phyloP scores from a whole-genome alignment of 306 rosid species.

The Gynostemma pentaphyllum region DNA sequence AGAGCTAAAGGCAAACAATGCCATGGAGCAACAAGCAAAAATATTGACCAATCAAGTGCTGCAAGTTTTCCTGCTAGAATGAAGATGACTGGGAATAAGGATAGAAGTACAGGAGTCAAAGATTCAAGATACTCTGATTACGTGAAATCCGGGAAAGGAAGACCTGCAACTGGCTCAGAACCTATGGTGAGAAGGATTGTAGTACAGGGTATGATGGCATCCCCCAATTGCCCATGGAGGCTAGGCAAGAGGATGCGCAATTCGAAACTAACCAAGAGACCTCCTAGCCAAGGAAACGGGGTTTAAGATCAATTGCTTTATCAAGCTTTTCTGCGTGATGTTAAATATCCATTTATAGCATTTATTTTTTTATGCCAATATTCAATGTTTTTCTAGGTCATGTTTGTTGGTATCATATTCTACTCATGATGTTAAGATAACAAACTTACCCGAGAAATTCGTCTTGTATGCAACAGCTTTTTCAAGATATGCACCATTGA shows the following conservation, averaged over 20 bases:
- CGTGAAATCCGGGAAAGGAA: background rate
- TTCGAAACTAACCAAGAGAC: background rate
- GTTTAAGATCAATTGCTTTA: background rate
- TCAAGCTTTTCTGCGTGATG: background rate
- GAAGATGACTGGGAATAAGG: background rate
- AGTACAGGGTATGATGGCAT: slow-evolving; percentile 1
- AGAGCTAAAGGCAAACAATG: background rate
- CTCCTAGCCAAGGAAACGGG: background rate
- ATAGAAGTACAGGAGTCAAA: background rate
- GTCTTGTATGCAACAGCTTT: slow-evolving; percentile 97
- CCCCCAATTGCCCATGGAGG: slow-evolving; percentile 7
- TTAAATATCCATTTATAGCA: background rate
- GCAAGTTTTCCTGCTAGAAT: background rate
- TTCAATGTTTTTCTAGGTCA: background rate
- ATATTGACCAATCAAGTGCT: background rate
- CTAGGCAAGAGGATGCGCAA: background rate
- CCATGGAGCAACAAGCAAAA: background rate
- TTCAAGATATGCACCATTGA: slow-evolving; percentile 90
- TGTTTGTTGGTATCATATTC: background rate
- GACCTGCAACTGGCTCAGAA: background rate
- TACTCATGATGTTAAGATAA: background rate
- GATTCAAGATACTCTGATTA: background rate
- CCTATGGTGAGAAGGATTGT: background rate
- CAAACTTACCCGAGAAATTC: slow-evolving; percentile 60
- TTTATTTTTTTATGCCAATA: background rate